Percentiles rank a stretch among this genome's conserved stretches.
Evolutionary conservation across 2,329 filamentous ascomycete species (phyloP).

Genomic region (Botryotinia narcissicola): DNA sequence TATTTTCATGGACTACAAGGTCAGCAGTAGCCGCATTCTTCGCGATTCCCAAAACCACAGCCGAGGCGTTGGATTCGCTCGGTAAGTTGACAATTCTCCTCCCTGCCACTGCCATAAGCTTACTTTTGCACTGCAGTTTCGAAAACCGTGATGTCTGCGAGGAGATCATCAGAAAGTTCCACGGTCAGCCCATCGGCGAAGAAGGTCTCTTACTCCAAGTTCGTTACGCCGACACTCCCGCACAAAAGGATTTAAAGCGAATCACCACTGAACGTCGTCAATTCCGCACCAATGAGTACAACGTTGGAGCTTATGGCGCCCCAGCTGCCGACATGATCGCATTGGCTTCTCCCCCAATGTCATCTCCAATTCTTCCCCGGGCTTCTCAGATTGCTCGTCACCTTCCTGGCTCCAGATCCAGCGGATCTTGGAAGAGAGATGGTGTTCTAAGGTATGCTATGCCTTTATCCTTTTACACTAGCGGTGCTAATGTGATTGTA

Average conservation of each 20-base stretch:
- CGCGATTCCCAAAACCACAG: constrained; percentile 89
- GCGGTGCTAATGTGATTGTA: constrained; percentile 16
- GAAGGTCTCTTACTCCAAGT: constrained; percentile 87
- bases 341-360: constrained; percentile 52
- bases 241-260: constrained; percentile 94
- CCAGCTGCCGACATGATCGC: constrained; percentile 28
- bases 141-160: constrained; percentile 87
- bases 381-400: constrained; percentile 37
- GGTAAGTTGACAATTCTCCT: constrained; percentile 54
- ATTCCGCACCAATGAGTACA: constrained; percentile 95
- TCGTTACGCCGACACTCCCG: constrained; percentile 93
- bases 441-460: constrained; percentile 27
- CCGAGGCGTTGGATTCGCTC: constrained; percentile 94
- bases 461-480: background rate
- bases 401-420: constrained; percentile 32
- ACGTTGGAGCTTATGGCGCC: constrained; percentile 67
- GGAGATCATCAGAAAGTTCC: constrained; percentile 81
- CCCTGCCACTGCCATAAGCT: constrained; percentile 5
- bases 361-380: constrained; percentile 36
- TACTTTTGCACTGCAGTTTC: constrained; percentile 59
- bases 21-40: constrained; percentile 92
- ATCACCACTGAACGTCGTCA: constrained; percentile 93
- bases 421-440: constrained; percentile 39
- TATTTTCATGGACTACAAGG: constrained; percentile 76
- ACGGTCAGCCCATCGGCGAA: constrained; percentile 72